phyloP scores from a whole-genome alignment of 2,329 filamentous ascomycete species.

The Ploettnerulaceae sp. region DNA sequence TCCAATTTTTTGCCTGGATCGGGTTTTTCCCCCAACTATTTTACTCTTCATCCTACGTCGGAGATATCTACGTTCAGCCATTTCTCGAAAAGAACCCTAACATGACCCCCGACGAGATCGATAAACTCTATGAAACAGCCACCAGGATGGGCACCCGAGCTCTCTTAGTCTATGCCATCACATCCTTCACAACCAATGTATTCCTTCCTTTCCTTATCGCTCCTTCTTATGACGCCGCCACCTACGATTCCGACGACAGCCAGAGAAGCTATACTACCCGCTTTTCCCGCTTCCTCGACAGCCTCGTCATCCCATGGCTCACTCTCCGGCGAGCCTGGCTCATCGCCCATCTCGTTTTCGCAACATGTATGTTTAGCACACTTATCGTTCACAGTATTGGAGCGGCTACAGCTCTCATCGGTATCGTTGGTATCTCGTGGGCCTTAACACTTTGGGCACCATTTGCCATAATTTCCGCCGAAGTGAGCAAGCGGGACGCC shows the following conservation, averaged over 20 bases:
- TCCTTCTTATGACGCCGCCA: constrained; percentile 60
- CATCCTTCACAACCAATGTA: constrained; percentile 76
- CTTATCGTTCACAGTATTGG: constrained; percentile 69
- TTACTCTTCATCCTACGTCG: constrained; percentile 91
- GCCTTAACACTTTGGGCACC: constrained; percentile 91
- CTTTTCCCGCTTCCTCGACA: constrained; percentile 43
- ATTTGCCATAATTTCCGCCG: constrained; percentile 89
- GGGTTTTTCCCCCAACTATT: constrained; percentile 95
- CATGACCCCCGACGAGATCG: constrained; percentile 70
- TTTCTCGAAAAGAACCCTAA: constrained; percentile 72
- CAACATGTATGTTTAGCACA: constrained; percentile 75
- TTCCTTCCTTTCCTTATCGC: constrained; percentile 81
- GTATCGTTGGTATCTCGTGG: constrained; percentile 84
- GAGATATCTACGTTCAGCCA: constrained; percentile 86
- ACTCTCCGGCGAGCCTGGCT: constrained; percentile 89
- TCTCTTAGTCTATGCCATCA: constrained; percentile 80
- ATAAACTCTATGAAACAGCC: constrained; percentile 75
- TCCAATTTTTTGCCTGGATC: constrained; percentile 86
- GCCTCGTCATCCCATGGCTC: constrained; percentile 72
- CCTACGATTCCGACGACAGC: constrained; percentile 30
- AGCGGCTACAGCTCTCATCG: constrained; percentile 72
- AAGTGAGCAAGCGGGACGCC: constrained; percentile 79
- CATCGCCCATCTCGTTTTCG: constrained; percentile 77
- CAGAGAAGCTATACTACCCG: constrained; percentile 29
- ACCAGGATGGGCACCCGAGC: constrained; percentile 87